phyloP scores from a whole-genome alignment of 257 asterid species.

The Solanum stenotomum region DNA sequence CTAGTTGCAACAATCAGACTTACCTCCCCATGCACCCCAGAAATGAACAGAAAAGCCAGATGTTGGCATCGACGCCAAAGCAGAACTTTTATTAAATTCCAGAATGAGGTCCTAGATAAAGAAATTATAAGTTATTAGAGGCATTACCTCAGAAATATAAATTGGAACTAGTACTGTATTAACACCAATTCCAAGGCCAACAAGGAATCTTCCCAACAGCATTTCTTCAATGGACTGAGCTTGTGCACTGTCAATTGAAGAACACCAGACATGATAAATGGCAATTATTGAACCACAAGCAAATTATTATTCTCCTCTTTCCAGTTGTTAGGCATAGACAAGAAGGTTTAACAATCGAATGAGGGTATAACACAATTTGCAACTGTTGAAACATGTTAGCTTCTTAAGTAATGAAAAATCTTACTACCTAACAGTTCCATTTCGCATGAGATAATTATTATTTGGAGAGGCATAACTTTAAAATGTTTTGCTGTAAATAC shows the following conservation, averaged over 20 bases:
- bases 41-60: neutral
- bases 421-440: neutral
- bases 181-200: conserved; percentile 89
- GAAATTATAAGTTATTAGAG: neutral
- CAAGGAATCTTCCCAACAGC: conserved; percentile 74
- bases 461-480: neutral
- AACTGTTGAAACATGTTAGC: neutral
- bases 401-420: neutral
- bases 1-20: neutral
- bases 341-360: neutral
- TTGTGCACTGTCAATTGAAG: conserved; percentile 61
- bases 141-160: conserved; percentile 76
- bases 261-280: conserved; percentile 4
- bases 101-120: neutral
- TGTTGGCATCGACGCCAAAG: neutral
- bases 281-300: neutral
- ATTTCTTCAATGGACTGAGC: conserved; percentile 74
- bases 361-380: neutral
- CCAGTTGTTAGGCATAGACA: neutral
- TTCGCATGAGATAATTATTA: neutral
- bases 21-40: neutral
- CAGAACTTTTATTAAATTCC: neutral
- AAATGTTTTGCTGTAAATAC: neutral
- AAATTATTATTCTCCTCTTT: neutral
- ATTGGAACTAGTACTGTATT: conserved; percentile 86